Evolutionary conservation across 768 basidiomycete genomes (phyloP).

Genomic region (Mrakia hoshinonis): DNA sequence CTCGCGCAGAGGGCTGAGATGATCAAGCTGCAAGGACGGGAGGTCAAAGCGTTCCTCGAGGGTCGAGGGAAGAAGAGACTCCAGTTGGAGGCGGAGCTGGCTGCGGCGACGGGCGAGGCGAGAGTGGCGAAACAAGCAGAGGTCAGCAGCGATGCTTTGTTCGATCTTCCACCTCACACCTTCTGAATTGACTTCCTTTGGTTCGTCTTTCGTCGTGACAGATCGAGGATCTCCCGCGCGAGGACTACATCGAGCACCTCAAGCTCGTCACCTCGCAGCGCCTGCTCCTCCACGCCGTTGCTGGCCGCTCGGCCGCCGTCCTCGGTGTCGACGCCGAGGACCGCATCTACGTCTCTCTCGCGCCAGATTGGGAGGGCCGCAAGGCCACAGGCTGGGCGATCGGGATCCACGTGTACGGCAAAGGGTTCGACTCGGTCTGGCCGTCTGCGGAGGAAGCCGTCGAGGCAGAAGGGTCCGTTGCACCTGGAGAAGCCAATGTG

Average conservation of each 20-base stretch:
- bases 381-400: background rate
- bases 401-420: conserved; percentile 7
- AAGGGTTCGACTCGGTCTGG: conserved; percentile 12
- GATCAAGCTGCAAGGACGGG: conserved; percentile 10
- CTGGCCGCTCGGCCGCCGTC: conserved; percentile 4
- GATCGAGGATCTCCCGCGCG: conserved; percentile 10
- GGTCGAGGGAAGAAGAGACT: conserved; percentile 13
- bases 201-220: background rate
- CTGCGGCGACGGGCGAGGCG: background rate
- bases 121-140: background rate
- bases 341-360: conserved; percentile 9
- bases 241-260: background rate
- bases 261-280: conserved; percentile 6
- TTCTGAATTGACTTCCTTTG: background rate
- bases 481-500: background rate
- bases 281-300: background rate
- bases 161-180: background rate
- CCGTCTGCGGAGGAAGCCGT: background rate
- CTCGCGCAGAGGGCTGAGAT: background rate
- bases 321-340: conserved; percentile 14
- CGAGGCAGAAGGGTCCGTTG: no score
- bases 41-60: conserved; percentile 3
- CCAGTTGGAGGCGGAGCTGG: conserved; percentile 6
- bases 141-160: background rate
- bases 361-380: conserved; percentile 2